phyloP scores from a whole-genome alignment of 2,329 filamentous ascomycete species.

The Aspergillus neoniger region DNA sequence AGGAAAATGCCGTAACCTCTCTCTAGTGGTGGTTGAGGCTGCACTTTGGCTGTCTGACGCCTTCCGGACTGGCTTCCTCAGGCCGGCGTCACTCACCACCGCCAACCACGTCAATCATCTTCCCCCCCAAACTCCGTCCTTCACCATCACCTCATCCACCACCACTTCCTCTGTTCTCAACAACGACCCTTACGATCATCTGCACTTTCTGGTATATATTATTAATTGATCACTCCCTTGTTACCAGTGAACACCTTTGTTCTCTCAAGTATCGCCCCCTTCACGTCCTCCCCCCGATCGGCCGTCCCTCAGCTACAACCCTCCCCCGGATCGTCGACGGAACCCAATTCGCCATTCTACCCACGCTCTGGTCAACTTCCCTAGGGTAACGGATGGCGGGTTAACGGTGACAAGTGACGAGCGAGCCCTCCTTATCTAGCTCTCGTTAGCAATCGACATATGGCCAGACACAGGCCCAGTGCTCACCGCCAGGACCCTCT shows the following conservation, averaged over 20 bases:
- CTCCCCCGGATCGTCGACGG: conserved; percentile 16
- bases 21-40: conserved; percentile 15
- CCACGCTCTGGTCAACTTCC: conserved; percentile 19
- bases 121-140: conserved; percentile 19
- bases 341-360: conserved; percentile 22
- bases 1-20: too few species aligned
- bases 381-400: conserved; percentile 45
- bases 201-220: neutral
- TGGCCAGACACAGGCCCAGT: conserved; percentile 50
- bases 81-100: conserved; percentile 32
- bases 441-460: conserved; percentile 43
- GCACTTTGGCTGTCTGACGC: conserved; percentile 39
- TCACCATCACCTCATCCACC: conserved; percentile 16
- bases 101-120: conserved; percentile 29
- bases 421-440: conserved; percentile 33
- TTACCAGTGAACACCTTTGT: conserved; percentile 8
- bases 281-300: conserved; percentile 7
- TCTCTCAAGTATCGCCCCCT: neutral
- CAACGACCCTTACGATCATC: conserved; percentile 9
- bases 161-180: conserved; percentile 4
- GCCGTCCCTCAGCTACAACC: conserved; percentile 12
- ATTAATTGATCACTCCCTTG: neutral
- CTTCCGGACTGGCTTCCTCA: conserved; percentile 34
- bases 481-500: conserved; percentile 46
- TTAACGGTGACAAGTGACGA: conserved; percentile 39